Evolutionary conservation across 805 yeast genomes (phyloP), one percentile per base, ranked within the genome.

Genomic region (Lachancea waltii): DNA sequence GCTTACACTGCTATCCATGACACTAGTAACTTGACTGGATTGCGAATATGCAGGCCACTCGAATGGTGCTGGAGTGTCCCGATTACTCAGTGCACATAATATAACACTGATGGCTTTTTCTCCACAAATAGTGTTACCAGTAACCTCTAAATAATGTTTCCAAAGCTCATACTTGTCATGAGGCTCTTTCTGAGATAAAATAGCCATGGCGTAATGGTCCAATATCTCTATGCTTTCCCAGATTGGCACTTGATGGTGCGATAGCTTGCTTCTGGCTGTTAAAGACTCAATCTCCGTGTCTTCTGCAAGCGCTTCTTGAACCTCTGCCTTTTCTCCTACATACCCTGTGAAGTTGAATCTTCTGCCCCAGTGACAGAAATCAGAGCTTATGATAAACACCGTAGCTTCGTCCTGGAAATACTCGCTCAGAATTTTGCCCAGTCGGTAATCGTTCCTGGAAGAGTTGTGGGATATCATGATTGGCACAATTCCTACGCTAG

Each of bases 111-210:
- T 68, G 0, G 97, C 96, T 43, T 76, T 79, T 42, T 87, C 83
- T 0, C 98, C 98, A 61, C 98, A 92, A 13, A 92, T 82, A 0
- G 98, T 92, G 62, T 90, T 89, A 0, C 81, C 85, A 0, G 97
- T 85, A 1, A 46, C 48, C 5, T 63, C 61, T 4, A 92, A 73
- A 54, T 92, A 92, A 19, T 69, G 57, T 36, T 67, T 69, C 85
- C 95, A 92, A 6, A 62, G 61, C 1, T 54, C 50, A 38, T 78
- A 74, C 2, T 75, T 66, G 2, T 86, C 89, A 1, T 51, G 51
- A 0, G 77, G 58, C 0, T 81, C 67, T 67, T 25, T 38, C 5
- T 41, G 46, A 14, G 43, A 27, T 9, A 59, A 38, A 3, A 80
- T 62, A 7, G 67, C 60, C 86, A 86, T 84, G 0, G 83, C 97